Base-by-base conservation (phyloP, 1,139 yeast genomes). In the Yamadazyma spencermartinsiae region DNA sequence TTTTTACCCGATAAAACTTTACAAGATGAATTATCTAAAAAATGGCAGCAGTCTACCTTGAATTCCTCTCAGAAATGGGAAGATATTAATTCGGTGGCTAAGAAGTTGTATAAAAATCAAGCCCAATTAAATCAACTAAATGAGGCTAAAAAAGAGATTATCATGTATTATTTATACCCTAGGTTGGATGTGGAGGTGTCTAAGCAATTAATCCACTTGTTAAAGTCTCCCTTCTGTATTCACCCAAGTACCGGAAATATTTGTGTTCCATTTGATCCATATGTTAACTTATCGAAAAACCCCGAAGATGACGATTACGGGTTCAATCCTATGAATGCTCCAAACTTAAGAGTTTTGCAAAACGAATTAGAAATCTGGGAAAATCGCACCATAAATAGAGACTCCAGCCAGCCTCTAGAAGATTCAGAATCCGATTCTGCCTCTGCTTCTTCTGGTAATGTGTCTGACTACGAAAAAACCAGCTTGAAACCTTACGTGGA, bases 181-280 rank as follows among this genome's bases (percentile, higher is more conserved):
- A 76, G 96, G 51, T 70, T 92, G 47, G 99, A 92, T 76, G 80
- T 86, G 38, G 95, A 90, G 60, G 99, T 92, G 31, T 86, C 98
- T 8, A 77, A 84, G 50, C 95, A 86, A 59, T 72, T 90, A 51
- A 87, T 82, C 61, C 99, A 92, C 68, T 82, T 92, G 65, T 76
- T 92, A 53, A 92, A 92, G 58, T 86, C 98, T 1, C 99, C 99
- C n/a, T 92, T 94, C 60, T 92, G 98, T 68, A 82, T 92, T 35
- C 99, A 92, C 58, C 99, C 99, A 1, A 82, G 89, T 5, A 94
- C 99, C 0, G 98, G 97, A n/a, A 86, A 89, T 51, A 86, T 92
- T 4, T 92, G 98, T 78, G 97, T 94, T 6, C 97, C 98, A 0
- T 89, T 92, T 52, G 86, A 83, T 54, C 80, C 86, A 1, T 16